Base-by-base conservation (phyloP, 164 flowering plant genomes). In the Paratinospora sagittata region DNA sequence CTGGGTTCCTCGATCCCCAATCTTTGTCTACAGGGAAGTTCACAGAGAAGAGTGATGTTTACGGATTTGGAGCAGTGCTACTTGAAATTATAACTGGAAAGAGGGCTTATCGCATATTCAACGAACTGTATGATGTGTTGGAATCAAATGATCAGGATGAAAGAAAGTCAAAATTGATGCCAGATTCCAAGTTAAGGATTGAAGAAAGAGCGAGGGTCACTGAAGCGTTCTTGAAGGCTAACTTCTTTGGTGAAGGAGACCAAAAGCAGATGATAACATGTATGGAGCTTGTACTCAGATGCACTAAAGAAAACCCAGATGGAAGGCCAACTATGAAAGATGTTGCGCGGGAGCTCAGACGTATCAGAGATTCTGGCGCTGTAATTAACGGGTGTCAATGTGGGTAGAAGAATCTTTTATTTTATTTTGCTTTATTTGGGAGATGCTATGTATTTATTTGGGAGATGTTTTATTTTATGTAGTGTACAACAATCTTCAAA, bases 271-370 rank as follows among this genome's bases (percentile, higher is more conserved):
- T 66, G 47, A 58, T 39, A 61, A 73, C 74, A n/a, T 70, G 60
- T 41, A 30, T 30, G 34, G 34, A 1, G 34, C 34, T 30, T 4
- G 60, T 27, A 65, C 57, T 23, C 61, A 69, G 47, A 52, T 75
- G 77, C 26, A 12, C 65, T 33, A 66, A 60, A 49, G 9, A 7
- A 2, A 70, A 70, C 13, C 66, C 21, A 33, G 76, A 74, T 3
- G 76, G 62, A 69, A 68, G 72, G 63, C 76, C 77, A 23, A 75
- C 77, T n/a, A 75, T 75, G 73, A 66, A 41, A 24, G 66, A 75
- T 55, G 77, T 70, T 1, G 66, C 73, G 0, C 60, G 49, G 39
- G 66, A 70, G 66, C 70, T 75, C 13, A 66, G 61, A 19, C 55
- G 30, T 3, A 47, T 68, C 47, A 65, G 21, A 65, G 34, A 30